Conservation (phyloP, 495 filamentous ascomycete genomes). For the Rusavskia elegans region DNA sequence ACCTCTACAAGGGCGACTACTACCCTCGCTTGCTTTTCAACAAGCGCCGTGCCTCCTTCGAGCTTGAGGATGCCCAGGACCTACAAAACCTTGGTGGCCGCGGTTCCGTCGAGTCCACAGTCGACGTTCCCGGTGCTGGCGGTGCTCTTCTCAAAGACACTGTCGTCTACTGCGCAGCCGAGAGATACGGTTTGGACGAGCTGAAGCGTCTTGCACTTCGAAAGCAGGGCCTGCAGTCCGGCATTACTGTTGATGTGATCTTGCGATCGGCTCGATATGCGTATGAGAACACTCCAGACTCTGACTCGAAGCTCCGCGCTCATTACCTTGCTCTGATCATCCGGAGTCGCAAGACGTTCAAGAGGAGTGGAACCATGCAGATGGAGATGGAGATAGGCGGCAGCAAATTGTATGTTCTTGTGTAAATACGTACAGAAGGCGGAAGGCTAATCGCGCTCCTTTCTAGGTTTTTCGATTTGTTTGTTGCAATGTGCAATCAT, state of each 20-base stretch:
- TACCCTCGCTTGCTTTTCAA: constrained; percentile 36
- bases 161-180: constrained; percentile 78
- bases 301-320: constrained; percentile 76
- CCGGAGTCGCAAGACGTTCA: constrained; percentile 83
- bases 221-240: constrained; percentile 81
- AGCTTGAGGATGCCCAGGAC: constrained; percentile 47
- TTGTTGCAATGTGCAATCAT: constrained; percentile 94
- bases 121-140: constrained; percentile 51
- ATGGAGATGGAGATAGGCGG: constrained; percentile 89
- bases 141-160: constrained; percentile 74
- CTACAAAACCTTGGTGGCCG: constrained; percentile 33
- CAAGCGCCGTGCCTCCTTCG: constrained; percentile 39
- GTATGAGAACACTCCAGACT: constrained; percentile 85
- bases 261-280: constrained; percentile 81
- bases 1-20: constrained; percentile 59
- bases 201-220: constrained; percentile 76
- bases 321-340: constrained; percentile 92
- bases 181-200: constrained; percentile 70
- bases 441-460: not conserved
- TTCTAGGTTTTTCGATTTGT: constrained; percentile 73
- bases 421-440: not conserved
- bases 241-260: constrained; percentile 74
- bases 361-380: constrained; percentile 93
- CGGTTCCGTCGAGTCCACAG: constrained; percentile 52
- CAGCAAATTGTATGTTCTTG: constrained; percentile 39